Percentiles rank a stretch among this genome's conserved stretches.
phyloP scores from a whole-genome alignment of 2,329 filamentous ascomycete genomes.

The Lachnellula cervina region DNA sequence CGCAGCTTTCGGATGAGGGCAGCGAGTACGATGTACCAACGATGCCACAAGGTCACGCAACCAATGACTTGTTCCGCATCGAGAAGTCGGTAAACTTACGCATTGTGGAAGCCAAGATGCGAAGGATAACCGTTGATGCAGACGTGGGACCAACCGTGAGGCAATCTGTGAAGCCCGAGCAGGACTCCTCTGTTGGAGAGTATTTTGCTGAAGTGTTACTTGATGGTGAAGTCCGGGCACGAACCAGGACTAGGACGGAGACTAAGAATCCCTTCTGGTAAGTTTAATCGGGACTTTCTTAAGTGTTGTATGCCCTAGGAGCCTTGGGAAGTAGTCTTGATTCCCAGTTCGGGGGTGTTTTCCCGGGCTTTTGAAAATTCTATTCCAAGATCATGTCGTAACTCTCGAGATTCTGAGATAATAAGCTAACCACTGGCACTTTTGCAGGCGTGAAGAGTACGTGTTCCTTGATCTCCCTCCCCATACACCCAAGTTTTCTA shows the following conservation, averaged over 20 bases:
- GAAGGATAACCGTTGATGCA: constrained; percentile 25
- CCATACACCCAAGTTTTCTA: constrained; percentile 61
- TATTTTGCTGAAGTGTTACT: constrained; percentile 76
- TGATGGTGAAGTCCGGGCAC: constrained; percentile 72
- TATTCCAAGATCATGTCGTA: not conserved
- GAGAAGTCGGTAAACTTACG: constrained; percentile 56
- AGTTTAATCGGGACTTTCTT: constrained; percentile 28
- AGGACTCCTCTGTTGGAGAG: constrained; percentile 54
- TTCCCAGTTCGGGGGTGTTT: not conserved
- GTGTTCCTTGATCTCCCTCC: constrained; percentile 71
- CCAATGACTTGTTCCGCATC: constrained; percentile 52
- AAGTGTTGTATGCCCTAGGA: not conserved
- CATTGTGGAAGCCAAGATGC: constrained; percentile 58
- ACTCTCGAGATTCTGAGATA: not conserved
- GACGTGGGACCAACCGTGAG: constrained; percentile 25
- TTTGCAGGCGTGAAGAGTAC: constrained; percentile 60
- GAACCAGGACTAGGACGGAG: constrained; percentile 66
- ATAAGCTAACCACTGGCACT: too few relatives aligned
- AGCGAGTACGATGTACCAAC: constrained; percentile 16
- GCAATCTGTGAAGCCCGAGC: constrained; percentile 29
- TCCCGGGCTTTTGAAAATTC: not conserved
- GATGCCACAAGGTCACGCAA: constrained; percentile 7
- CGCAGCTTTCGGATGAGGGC: constrained; percentile 12
- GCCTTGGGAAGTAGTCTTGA: not conserved
- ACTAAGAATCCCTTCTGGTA: constrained; percentile 70